phyloP scores from a whole-genome alignment of 768 basidiomycete species.

The Psilocybe azurescens region DNA sequence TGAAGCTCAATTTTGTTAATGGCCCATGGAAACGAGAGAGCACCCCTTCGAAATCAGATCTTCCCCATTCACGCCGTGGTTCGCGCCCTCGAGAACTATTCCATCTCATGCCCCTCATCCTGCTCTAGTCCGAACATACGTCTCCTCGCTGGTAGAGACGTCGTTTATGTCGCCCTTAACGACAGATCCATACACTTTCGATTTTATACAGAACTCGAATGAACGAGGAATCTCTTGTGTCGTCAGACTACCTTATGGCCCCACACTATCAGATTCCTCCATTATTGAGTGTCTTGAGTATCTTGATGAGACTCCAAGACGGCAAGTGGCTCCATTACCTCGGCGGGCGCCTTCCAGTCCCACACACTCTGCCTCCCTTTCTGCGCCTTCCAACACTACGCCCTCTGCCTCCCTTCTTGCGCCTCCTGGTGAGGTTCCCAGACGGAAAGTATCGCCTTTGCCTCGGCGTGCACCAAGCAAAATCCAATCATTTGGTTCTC shows the following conservation, averaged over 20 bases:
- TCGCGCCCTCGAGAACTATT: constrained; percentile 25
- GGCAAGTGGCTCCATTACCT: background rate
- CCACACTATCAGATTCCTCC: background rate
- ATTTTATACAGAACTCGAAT: background rate
- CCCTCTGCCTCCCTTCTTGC: background rate
- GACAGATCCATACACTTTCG: background rate
- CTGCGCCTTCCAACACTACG: background rate
- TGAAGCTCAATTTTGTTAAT: constrained; percentile 29
- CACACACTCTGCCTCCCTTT: too few relatives aligned
- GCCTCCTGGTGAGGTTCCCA: background rate
- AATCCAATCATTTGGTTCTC: background rate
- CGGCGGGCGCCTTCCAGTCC: background rate
- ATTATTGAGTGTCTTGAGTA: background rate
- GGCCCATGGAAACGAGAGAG: background rate
- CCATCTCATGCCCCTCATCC: constrained; percentile 32
- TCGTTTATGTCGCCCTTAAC: background rate
- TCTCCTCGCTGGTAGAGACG: background rate
- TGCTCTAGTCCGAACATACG: constrained; percentile 23
- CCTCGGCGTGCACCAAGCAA: constrained; percentile 1
- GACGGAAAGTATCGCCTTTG: background rate
- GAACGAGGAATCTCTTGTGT: background rate
- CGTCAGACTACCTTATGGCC: background rate
- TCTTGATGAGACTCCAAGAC: background rate
- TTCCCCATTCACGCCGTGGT: constrained; percentile 23
- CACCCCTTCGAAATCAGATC: background rate